Evolutionary conservation across 225 moss, liverwort and hornwort genomes (phyloP).

Genomic region (Physcomitrellopsis africana): DNA sequence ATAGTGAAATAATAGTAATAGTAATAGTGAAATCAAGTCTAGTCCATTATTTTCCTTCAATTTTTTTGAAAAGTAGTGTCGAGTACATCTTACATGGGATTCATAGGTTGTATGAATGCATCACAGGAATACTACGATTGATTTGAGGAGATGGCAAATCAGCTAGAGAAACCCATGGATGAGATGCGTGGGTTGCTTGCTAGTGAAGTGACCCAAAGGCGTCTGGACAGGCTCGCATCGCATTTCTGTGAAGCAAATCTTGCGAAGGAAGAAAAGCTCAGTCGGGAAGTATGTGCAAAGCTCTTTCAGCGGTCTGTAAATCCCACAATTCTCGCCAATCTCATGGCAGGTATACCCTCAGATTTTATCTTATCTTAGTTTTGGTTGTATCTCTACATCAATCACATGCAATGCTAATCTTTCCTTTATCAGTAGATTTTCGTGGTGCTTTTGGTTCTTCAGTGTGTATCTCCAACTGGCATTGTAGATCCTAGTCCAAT

Average conservation of each 20-base stretch:
- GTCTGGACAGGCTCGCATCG: constrained; percentile 60
- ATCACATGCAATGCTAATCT: constrained; percentile 6
- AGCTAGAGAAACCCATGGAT: constrained; percentile 44
- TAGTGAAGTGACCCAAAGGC: constrained; percentile 55
- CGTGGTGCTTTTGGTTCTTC: constrained; percentile 3
- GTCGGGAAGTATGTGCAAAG: constrained; percentile 49
- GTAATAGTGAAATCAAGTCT: constrained; percentile 11
- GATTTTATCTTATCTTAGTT: background rate
- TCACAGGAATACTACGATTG: constrained; percentile 37
- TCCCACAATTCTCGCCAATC: constrained; percentile 49
- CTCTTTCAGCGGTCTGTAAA: constrained; percentile 56
- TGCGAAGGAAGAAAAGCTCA: constrained; percentile 51
- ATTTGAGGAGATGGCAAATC: constrained; percentile 49
- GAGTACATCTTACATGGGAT: constrained; percentile 14
- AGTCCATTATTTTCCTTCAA: background rate
- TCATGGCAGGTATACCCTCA: constrained; percentile 59
- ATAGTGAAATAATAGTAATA: constrained; percentile 20
- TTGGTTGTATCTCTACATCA: constrained; percentile 2
- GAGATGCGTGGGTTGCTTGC: constrained; percentile 37
- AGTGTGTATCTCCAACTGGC: background rate
- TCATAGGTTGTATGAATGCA: constrained; percentile 32
- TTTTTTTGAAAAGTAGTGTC: constrained; percentile 21
- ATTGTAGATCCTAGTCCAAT: constrained; percentile 2
- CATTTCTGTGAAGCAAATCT: constrained; percentile 50
- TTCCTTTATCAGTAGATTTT: constrained; percentile 10